Evolutionary conservation across 2,329 filamentous ascomycete genomes (phyloP), one percentile per base, ranked within the genome.

Genomic region (Aspergillus sp.): DNA sequence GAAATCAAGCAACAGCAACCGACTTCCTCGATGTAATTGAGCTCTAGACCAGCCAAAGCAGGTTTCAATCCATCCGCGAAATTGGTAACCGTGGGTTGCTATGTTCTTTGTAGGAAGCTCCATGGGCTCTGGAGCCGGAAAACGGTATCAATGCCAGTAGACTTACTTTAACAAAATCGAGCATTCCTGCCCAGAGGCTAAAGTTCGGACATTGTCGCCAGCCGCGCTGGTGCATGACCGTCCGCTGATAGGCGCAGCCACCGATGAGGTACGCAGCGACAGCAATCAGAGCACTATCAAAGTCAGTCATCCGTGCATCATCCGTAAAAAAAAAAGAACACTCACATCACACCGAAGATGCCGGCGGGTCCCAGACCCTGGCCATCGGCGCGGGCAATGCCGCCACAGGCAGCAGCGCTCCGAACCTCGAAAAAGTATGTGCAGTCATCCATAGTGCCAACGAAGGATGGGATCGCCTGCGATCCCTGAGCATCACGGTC

Each of bases 141-240:
- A 67, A 73, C 22, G 69, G 73, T 57, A 77, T 63, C 76, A 79
- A 73, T 66, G 78, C 61, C 49, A 73, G 56, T 57, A 75, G 60
- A 80, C 85, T 81, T 85, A 95, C 94, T 82, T 85, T 89, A 69
- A 96, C 78, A 74, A 96, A 96, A 67, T 84, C 87, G 78, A 90
- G 88, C 63, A 97, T 90, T 56, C 92, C 89, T 31, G 91, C 88
- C 95, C 95, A 99, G 67, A 97, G 85, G 67, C 86, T 87, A 79
- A 95, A 97, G 78, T 99, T 98, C 55, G 95, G 95, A 67, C 97
- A 80, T 76, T 99, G 95, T 67, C 91, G 87, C 95, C 94, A 98
- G 52, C 95, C 95, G 63, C 95, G 85, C 68, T 96, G 92, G 74
- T 99, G 91, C 77, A 93, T 89, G 59, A 99, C 93, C 32, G 92